These are phyloP conservation scores for Croton laevigatus DNA, from an alignment of 441 rosid species.

Conservation along the genomic window DNA sequence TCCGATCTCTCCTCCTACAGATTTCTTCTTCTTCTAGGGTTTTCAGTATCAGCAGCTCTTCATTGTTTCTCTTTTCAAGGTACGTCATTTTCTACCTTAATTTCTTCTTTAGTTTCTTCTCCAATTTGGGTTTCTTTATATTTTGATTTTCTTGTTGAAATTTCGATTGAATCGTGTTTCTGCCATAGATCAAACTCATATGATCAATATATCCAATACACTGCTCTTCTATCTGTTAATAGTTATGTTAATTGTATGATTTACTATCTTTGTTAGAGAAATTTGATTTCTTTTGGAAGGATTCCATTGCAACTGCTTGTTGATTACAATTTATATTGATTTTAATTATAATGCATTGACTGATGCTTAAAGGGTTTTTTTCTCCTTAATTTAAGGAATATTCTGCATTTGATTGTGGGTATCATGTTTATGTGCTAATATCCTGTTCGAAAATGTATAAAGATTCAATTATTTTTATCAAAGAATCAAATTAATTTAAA, in stretches of 20 bases:
- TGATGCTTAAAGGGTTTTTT: neutral
- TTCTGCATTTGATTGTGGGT: neutral
- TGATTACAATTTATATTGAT: neutral
- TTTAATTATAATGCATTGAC: neutral
- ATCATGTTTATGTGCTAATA: neutral
- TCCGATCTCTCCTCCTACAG: neutral
- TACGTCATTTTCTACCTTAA: slow-evolving; percentile 1
- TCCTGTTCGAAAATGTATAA: too few species aligned
- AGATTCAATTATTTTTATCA: too few species aligned
- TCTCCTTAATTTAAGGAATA: neutral
- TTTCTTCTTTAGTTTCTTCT: neutral
- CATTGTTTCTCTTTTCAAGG: slow-evolving; percentile 14
- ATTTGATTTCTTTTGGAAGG: too few species aligned
- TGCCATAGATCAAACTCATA: neutral
- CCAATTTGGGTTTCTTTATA: neutral
- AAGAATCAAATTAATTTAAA: neutral
- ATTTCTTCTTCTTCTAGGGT: neutral
- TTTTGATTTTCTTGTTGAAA: too few species aligned
- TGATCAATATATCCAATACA: neutral
- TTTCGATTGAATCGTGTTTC: too few species aligned
- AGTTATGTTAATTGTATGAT: too few species aligned
- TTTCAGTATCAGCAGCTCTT: neutral
- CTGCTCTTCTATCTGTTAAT: neutral
- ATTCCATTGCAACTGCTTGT: neutral
- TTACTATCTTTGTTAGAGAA: too few species aligned